These are phyloP conservation scores for Blastobotrys malaysiensis DNA, from an alignment of 1,139 yeast species.

Conservation along the genomic window DNA sequence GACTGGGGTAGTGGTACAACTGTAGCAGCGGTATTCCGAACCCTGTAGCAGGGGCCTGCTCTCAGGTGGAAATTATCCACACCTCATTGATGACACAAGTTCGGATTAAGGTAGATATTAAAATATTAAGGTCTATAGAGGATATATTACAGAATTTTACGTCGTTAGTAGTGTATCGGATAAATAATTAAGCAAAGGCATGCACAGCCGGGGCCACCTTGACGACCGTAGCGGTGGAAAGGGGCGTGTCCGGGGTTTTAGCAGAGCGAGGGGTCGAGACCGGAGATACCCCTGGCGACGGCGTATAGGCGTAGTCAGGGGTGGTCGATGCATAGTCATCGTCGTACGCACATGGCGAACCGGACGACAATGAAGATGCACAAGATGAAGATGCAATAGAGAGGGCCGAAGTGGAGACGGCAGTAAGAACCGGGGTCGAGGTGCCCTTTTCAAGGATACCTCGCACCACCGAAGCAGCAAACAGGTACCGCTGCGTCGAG, in stretches of 20 bases:
- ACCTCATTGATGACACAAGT: too few species aligned
- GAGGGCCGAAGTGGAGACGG: constrained; percentile 8
- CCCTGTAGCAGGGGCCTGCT: too few species aligned
- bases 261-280: constrained; percentile 2
- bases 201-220: neutral
- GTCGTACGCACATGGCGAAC: neutral
- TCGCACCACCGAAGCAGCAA: neutral
- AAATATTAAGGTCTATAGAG: neutral
- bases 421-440: neutral
- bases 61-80: too few species aligned
- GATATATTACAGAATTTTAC: neutral
- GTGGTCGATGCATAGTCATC: constrained; percentile 5
- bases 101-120: neutral
- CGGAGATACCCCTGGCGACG: constrained; percentile 11
- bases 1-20: too few species aligned
- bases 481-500: neutral
- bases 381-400: neutral
- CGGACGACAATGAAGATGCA: neutral
- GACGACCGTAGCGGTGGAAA: constrained; percentile 1
- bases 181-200: neutral
- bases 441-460: neutral
- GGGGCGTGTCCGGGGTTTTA: neutral
- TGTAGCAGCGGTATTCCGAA: too few species aligned
- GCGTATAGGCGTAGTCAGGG: constrained; percentile 6
- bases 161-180: neutral